phyloP scores from a whole-genome alignment of 2,329 filamentous ascomycete species.

The Diaporthe sp. region DNA sequence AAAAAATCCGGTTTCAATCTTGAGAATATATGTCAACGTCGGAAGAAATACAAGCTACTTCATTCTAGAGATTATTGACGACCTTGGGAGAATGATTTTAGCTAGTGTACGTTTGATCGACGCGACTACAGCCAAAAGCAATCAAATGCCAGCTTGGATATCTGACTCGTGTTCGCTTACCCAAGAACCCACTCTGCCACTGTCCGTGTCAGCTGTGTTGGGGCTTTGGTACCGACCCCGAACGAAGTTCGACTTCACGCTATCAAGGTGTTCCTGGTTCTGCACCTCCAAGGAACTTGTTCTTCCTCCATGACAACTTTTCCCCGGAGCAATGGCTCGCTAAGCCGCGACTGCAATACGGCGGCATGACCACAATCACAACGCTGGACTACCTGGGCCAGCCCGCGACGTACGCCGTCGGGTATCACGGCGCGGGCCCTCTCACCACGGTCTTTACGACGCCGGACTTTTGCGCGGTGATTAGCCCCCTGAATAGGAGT shows the following conservation, averaged over 20 bases:
- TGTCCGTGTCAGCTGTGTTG: conserved; percentile 1
- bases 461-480: conserved; percentile 27
- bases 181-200: conserved; percentile 20
- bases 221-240: conserved; percentile 1
- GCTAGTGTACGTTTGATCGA: conserved; percentile 14
- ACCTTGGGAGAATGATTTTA: neutral
- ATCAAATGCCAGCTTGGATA: conserved; percentile 4
- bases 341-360: neutral
- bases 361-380: conserved; percentile 13
- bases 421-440: conserved; percentile 20
- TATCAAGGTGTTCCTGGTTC: neutral
- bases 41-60: neutral
- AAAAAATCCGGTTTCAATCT: neutral
- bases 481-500: neutral
- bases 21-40: neutral
- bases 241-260: conserved; percentile 2
- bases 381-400: neutral
- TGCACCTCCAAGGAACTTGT: neutral
- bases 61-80: neutral
- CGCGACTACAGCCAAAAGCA: conserved; percentile 5
- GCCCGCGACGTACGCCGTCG: neutral
- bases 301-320: conserved; percentile 10
- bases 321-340: neutral
- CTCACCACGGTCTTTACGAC: conserved; percentile 27
- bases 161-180: conserved; percentile 23